A percentile compares a stretch with the other conserved stretches of the same genome.
phyloP scores from a whole-genome alignment of 371 early-diverging fungal genomes.

The Haplosporangium sp. region DNA sequence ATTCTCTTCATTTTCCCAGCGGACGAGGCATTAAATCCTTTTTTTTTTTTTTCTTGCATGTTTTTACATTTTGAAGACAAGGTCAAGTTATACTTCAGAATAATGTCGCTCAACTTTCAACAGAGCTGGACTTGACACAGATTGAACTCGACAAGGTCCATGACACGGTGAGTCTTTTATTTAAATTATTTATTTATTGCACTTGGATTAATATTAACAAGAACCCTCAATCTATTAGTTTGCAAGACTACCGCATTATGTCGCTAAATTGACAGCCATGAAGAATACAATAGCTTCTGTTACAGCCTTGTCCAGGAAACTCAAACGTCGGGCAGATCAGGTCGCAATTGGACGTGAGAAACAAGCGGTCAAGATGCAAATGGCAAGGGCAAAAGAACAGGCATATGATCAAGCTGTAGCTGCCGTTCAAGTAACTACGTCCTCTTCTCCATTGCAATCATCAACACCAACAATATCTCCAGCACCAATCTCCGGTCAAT shows the following conservation, averaged over 20 bases:
- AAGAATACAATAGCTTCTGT: conserved; percentile 38
- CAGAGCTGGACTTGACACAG: conserved; percentile 32
- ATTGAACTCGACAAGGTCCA: conserved; percentile 37
- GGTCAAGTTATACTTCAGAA: conserved; percentile 39
- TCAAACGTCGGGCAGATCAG: conserved; percentile 42
- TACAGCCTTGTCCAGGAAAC: conserved; percentile 28
- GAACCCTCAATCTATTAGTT: conserved; percentile 11
- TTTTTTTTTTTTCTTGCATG: too few relatives aligned
- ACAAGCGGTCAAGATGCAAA: conserved; percentile 36
- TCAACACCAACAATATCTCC: neutral
- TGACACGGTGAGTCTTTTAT: conserved; percentile 34
- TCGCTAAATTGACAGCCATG: conserved; percentile 49
- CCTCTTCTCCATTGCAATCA: conserved; percentile 5
- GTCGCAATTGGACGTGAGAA: conserved; percentile 40
- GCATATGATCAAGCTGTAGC: conserved; percentile 53
- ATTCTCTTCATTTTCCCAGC: neutral
- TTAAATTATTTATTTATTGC: neutral
- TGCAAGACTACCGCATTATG: conserved; percentile 48
- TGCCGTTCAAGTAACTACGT: conserved; percentile 20
- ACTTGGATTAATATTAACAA: too few relatives aligned
- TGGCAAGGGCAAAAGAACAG: conserved; percentile 38
- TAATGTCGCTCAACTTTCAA: conserved; percentile 33
- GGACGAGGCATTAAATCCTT: too few relatives aligned
- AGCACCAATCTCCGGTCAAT: neutral
- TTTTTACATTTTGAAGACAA: conserved; percentile 20